Evolutionary conservation across 1,284 basidiomycete species (phyloP).

Genomic region (Cutaneotrichosporon sp.): DNA sequence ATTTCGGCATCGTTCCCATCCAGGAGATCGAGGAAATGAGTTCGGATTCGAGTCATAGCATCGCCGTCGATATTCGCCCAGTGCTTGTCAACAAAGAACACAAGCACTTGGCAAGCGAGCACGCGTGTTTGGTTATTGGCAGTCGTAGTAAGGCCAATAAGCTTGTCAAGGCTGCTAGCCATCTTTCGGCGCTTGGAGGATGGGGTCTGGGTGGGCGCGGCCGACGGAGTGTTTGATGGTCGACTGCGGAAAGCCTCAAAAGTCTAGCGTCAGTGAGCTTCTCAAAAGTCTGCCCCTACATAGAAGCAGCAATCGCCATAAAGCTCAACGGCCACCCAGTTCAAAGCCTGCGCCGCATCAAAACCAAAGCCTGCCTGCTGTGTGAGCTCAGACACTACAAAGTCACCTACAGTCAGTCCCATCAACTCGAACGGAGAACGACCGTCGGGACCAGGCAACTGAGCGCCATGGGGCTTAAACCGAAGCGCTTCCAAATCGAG

Average conservation of each 20-base stretch:
- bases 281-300: constrained; percentile 48
- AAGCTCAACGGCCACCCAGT: constrained; percentile 77
- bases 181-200: constrained; percentile 51
- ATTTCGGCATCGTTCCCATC: constrained; percentile 59
- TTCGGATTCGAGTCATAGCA: constrained; percentile 57
- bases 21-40: constrained; percentile 58
- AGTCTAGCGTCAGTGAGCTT: neutral
- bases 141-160: constrained; percentile 55
- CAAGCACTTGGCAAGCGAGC: constrained; percentile 67
- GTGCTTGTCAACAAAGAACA: constrained; percentile 76
- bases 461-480: constrained; percentile 4
- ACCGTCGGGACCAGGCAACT: neutral
- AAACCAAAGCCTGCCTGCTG: constrained; percentile 62
- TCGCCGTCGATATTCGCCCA: constrained; percentile 59
- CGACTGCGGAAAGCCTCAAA: neutral
- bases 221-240: neutral
- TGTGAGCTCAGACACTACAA: neutral
- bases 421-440: constrained; percentile 24
- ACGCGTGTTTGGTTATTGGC: constrained; percentile 37
- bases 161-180: constrained; percentile 54
- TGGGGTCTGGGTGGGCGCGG: neutral
- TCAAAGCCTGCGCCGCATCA: constrained; percentile 61
- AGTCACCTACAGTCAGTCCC: constrained; percentile 18
- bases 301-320: constrained; percentile 71
- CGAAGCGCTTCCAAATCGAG: constrained; percentile 56